Evolutionary conservation across 2,329 filamentous ascomycete species (phyloP).

Genomic region (Emericellopsis cladophorae): DNA sequence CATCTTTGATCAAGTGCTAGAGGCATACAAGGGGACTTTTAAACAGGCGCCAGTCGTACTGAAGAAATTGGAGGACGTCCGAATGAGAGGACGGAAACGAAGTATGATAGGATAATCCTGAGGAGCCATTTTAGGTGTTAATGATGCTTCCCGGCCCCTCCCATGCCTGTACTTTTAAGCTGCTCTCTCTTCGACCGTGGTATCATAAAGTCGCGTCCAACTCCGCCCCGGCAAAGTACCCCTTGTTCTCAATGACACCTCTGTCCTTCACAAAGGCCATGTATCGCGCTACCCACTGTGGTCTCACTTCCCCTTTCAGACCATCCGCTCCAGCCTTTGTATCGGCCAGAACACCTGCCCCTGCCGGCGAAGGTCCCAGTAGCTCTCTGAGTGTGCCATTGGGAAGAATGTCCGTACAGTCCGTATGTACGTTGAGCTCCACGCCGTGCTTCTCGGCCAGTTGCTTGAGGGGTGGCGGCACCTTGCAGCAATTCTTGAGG

Average conservation of each 20-base stretch:
- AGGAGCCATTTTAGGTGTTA: conserved; percentile 5
- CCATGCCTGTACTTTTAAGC: conserved; percentile 3
- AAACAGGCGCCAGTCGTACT: conserved; percentile 65
- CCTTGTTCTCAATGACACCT: conserved; percentile 96
- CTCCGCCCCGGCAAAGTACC: conserved; percentile 84
- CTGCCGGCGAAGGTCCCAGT: conserved; percentile 57
- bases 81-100: conserved; percentile 87
- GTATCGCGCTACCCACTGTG: conserved; percentile 95
- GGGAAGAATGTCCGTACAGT: conserved; percentile 85
- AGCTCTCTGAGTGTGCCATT: conserved; percentile 75
- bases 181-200: conserved; percentile 3
- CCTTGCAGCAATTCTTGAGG: conserved; percentile 87
- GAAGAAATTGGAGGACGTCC: conserved; percentile 78
- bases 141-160: too few relatives aligned
- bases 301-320: conserved; percentile 64
- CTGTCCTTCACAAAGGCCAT: conserved; percentile 88
- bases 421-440: conserved; percentile 84
- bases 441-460: conserved; percentile 76
- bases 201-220: conserved; percentile 27
- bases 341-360: conserved; percentile 64
- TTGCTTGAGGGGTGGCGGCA: conserved; percentile 73
- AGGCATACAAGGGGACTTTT: conserved; percentile 60
- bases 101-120: conserved; percentile 74
- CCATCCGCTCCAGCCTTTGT: conserved; percentile 38
- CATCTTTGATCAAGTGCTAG: conserved; percentile 61